Base-by-base conservation (phyloP, 1,139 yeast species). In the Kodamaea sp. region DNA sequence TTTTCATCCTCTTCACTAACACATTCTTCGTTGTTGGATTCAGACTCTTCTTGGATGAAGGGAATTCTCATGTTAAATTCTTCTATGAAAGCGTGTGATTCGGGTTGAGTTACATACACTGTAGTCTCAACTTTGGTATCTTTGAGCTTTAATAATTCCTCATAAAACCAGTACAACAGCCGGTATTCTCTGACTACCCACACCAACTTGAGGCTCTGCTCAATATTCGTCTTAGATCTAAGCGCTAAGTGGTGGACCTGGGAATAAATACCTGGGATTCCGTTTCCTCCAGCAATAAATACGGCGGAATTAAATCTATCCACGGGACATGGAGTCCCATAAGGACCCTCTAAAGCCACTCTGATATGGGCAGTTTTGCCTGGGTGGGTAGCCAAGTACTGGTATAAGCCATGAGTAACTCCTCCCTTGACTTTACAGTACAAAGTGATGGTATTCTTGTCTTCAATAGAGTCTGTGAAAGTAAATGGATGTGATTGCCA, bases 401-500 rank as follows among this genome's bases (percentile, higher is more conserved):
- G 48, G 40, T 55, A 50, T 23, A 65, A 46, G 2, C 60, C 53
- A 31, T 52, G 54, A 3, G 74, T 68, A 3, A 64, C 57, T 10
- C 74, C 74, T 3, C 57, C 57, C 42, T 68, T 68, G n/a, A 63
- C 62, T 34, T 63, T 64, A 30, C 59, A 53, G 40, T 57, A 63
- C 22, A 64, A 50, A 4, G 48, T 43, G 14, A 68, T 55, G n/a
- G 50, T 41, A 24, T 53, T 43, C 6, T 49, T 47, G 9, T 48
- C 42, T 22, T 48, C 57, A 6, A 41, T 42, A 2, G 58, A 46
- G 7, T 53, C 59, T 8, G 61, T 53, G 38, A 61, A 64, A 0
- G 73, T 63, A 41, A 68, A 68, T 5, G 73, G 73, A 46, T 68
- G 74, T 2, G 71, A 64, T 43, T 68, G 74, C 70, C 70, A 68